Evolutionary conservation across 345 rosid genomes (phyloP).

Genomic region (Brassica juncea): DNA sequence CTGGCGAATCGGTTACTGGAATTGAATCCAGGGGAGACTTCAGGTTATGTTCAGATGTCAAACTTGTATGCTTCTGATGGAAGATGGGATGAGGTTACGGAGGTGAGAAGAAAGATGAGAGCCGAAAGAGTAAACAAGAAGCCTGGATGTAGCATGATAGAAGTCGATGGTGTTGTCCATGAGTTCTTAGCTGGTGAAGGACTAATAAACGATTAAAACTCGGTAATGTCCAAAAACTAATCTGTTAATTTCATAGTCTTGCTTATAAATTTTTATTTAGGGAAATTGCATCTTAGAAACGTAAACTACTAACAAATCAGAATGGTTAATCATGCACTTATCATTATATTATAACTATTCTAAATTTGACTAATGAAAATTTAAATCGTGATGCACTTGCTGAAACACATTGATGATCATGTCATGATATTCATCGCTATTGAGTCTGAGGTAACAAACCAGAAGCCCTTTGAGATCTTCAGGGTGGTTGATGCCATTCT

Average conservation of each 20-base stretch:
- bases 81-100: conserved; percentile 48
- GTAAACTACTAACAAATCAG: neutral
- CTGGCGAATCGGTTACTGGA: conserved; percentile 41
- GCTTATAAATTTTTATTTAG: conserved; percentile 1
- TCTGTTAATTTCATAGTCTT: neutral
- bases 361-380: conserved; percentile 35
- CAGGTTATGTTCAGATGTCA: conserved; percentile 48
- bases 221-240: conserved; percentile 13
- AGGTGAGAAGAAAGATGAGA: conserved; percentile 44
- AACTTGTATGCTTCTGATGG: conserved; percentile 44
- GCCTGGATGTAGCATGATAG: conserved; percentile 54
- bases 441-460: conserved; percentile 79
- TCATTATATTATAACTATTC: conserved; percentile 22
- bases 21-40: conserved; percentile 38
- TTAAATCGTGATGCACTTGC: conserved; percentile 69
- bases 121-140: conserved; percentile 40
- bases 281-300: conserved; percentile 1
- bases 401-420: conserved; percentile 87
- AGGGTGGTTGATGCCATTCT: conserved; percentile 55
- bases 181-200: conserved; percentile 57
- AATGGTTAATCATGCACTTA: conserved; percentile 8
- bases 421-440: conserved; percentile 68
- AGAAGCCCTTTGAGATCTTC: conserved; percentile 83
- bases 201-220: conserved; percentile 35
- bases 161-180: conserved; percentile 49